Percentiles rank a stretch among this genome's conserved stretches.
phyloP scores from a whole-genome alignment of 305 asterid genomes.

The Fraxinus xanthoxyloides region DNA sequence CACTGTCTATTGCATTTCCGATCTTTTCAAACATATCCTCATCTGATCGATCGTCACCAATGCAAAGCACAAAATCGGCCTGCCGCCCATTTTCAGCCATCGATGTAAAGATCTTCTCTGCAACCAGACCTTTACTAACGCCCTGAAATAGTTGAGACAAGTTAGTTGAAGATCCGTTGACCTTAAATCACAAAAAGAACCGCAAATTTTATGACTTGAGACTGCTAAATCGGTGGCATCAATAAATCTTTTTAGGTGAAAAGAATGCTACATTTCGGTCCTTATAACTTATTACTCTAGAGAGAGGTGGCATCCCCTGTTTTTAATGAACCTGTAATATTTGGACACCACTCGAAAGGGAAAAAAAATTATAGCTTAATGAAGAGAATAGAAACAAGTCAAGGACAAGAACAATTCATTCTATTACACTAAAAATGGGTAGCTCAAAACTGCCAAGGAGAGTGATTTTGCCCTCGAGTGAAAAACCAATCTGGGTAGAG shows the following conservation, averaged over 20 bases:
- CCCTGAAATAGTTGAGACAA: slow-evolving; percentile 27
- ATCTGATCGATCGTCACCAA: slow-evolving; percentile 51
- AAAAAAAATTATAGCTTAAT: background rate
- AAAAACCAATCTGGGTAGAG: background rate
- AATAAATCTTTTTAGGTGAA: background rate
- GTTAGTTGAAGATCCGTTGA: background rate
- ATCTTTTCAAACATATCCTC: slow-evolving; percentile 53
- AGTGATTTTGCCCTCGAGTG: background rate
- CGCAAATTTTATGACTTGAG: background rate
- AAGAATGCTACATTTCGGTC: background rate
- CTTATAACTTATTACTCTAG: background rate
- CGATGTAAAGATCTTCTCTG: slow-evolving; percentile 35
- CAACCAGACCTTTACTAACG: slow-evolving; percentile 47
- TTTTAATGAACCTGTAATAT: background rate
- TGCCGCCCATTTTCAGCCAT: slow-evolving; percentile 33
- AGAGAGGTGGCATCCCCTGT: background rate
- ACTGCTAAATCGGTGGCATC: background rate
- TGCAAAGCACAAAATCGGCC: slow-evolving; percentile 45
- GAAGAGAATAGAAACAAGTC: background rate
- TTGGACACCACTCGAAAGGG: background rate
- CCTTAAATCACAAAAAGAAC: background rate
- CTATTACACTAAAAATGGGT: background rate
- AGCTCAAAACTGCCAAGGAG: background rate
- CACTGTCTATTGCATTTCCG: slow-evolving; percentile 26
- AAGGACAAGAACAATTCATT: background rate